phyloP scores from a whole-genome alignment of 345 rosid genomes.

The Aethionema arabicum region DNA sequence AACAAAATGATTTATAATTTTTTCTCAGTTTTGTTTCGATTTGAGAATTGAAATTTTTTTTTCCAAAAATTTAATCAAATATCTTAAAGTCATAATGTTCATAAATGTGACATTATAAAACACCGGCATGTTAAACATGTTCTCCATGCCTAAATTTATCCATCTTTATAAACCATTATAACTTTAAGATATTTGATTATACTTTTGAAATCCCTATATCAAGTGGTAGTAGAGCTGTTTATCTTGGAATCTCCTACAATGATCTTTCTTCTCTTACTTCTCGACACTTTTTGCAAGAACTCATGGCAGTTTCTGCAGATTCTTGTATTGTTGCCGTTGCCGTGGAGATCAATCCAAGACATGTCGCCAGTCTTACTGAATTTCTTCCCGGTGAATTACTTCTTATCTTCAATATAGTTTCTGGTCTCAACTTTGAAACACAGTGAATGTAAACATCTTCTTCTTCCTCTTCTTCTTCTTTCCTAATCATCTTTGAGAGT shows the following conservation, averaged over 20 bases:
- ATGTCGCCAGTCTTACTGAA: slow-evolving; percentile 57
- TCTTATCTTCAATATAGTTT: slow-evolving; percentile 34
- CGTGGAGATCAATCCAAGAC: slow-evolving; percentile 61
- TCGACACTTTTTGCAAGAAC: slow-evolving; percentile 52
- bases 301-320: slow-evolving; percentile 67
- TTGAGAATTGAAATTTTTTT: too few relatives aligned
- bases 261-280: slow-evolving; percentile 50
- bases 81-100: too few relatives aligned
- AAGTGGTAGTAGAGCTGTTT: too few relatives aligned
- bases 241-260: slow-evolving; percentile 53
- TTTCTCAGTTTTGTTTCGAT: too few relatives aligned
- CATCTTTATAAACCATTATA: too few relatives aligned
- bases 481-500: slow-evolving; percentile 43
- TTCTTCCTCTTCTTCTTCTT: slow-evolving; percentile 15
- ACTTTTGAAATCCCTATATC: too few relatives aligned
- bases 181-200: too few relatives aligned
- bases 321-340: slow-evolving; percentile 55
- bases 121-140: too few relatives aligned
- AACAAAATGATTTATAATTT: too few relatives aligned
- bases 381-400: slow-evolving; percentile 47
- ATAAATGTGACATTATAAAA: too few relatives aligned
- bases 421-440: slow-evolving; percentile 43
- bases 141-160: too few relatives aligned
- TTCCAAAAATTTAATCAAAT: too few relatives aligned
- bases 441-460: slow-evolving; percentile 39